Evolutionary conservation across 2,329 filamentous ascomycete species (phyloP), one percentile per base, ranked within the genome.

Genomic region (Hyphodiscus sp.): DNA sequence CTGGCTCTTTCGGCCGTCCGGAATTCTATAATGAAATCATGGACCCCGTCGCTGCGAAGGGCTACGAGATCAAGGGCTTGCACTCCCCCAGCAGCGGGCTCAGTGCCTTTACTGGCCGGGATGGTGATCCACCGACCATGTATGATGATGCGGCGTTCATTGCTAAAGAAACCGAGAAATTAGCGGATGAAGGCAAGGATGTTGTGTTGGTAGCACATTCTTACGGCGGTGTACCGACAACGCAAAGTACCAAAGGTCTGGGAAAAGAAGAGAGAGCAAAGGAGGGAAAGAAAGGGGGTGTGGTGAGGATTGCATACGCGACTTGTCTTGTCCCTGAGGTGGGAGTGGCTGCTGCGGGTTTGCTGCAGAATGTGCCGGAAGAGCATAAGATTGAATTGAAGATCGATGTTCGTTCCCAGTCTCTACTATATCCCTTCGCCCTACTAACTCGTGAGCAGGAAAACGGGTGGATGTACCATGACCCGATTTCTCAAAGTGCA

Each of bases 151-250:
- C 23, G 8, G 23, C 23, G 23, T 26, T 26, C 23, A 26, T 26
- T 26, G 23, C 23, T 8, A 26, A 26, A 26, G 23, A 26, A 26
- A 26, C 23, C 23, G 48, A 53, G 29, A 50, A 59, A 10, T 66
- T 72, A 2, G 71, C 71, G 18, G 68, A 71, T 41, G 60, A 42
- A 2, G 65, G 65, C 1, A 69, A 71, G 15, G 66, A 73, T 18
- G 65, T 73, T 10, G 52, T 73, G 1, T 58, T 73, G 2, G 52
- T 71, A 11, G 59, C 65, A 5, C 71, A 74, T 45, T 71, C 68
- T n/a, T 73, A 70, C 62, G 65, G 67, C 8, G 71, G 70, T 5
- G 63, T 70, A 0, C 56, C 69, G 1, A 65, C 60, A 1, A 47
- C 47, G 13, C 43, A 29, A 13, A 53, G 56, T 10, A 49, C 53